Base-by-base conservation (phyloP, 1,284 basidiomycete genomes). In the Leccinum pseudoinsigne region DNA sequence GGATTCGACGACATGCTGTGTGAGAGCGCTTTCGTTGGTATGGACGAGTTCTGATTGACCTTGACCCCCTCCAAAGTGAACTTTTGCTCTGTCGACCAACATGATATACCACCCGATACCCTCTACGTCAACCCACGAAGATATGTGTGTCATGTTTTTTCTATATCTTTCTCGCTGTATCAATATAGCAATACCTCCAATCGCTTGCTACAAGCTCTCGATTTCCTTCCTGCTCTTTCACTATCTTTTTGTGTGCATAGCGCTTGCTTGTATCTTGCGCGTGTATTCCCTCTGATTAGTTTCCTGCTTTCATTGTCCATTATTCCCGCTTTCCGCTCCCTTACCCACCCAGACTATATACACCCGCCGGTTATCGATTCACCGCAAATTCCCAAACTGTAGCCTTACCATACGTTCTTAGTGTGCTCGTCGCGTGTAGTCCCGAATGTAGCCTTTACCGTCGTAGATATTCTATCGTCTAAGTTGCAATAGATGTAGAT, bases 1-100 rank as follows among this genome's bases (percentile, higher is more conserved):
- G 67, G 47, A 1, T 66, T 72, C 16, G 72, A 72, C 14, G 73
- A 74, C n/a, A 69, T 21, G 18, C 6, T 73, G 57, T 71, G 69
- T 18, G 64, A 68, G 6, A 55, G 54, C 14, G 3, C 53, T 6
- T 66, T 71, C 3, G 21, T 51, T 14, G 12, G 50, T 14, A 61
- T 69, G 53, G 36, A 60, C 0, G 60, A 5, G 1, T 68, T 67
- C 14, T 69, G 47, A 59, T 47, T 18, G 11, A 3, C 45, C 3
- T 21, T 47, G 18, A 8, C 11, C 12, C 6, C 1, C 12, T 14
- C 14, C 12, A 36, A 62, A 62, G 31, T 16, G 55, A 61, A 45
- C 42, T 31, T 28, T 9, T 10, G 38, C 38, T 12, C 50, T 2
- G 31, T 12, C 31, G 9, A 63, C 38, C 14, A 66, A 28, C 21